These are phyloP conservation scores for Gamsiella multidivaricata DNA, from an alignment of 192 early-diverging fungal species.

Conservation along the genomic window DNA sequence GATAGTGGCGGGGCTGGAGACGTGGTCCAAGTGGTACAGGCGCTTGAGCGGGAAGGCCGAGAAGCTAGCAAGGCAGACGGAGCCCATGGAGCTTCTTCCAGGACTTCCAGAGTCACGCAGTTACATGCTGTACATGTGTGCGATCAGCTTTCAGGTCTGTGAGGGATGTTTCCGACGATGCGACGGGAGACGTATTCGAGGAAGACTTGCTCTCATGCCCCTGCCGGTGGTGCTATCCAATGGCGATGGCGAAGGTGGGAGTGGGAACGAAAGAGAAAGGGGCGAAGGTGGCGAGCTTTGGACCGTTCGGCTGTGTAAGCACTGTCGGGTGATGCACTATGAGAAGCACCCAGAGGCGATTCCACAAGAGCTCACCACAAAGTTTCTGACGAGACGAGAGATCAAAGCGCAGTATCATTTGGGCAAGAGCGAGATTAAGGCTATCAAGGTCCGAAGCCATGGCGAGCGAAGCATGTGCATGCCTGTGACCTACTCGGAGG, in stretches of 20 bases:
- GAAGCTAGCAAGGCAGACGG: neutral
- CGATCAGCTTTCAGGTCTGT: constrained; percentile 6
- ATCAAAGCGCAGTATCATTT: constrained; percentile 6
- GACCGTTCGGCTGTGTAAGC: neutral
- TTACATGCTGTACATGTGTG: constrained; percentile 12
- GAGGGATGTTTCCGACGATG: constrained; percentile 4
- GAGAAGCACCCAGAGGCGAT: neutral
- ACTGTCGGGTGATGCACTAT: constrained; percentile 2
- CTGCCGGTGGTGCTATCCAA: neutral
- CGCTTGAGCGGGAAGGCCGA: neutral
- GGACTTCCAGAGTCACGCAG: neutral
- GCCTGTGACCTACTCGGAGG: neutral
- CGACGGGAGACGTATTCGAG: neutral
- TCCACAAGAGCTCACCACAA: neutral
- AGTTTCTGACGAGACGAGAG: neutral
- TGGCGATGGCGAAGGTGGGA: too few species aligned
- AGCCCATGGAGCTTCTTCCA: neutral
- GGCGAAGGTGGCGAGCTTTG: neutral
- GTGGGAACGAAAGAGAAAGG: neutral
- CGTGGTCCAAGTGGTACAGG: constrained; percentile 1
- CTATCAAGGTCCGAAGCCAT: neutral
- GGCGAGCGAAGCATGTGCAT: neutral
- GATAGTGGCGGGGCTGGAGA: neutral
- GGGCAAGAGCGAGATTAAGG: neutral
- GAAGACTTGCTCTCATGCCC: constrained; percentile 5